Percentiles rank a stretch among this genome's conserved stretches.
phyloP scores from a whole-genome alignment of 129 eudicot species.

The Arctium minus region DNA sequence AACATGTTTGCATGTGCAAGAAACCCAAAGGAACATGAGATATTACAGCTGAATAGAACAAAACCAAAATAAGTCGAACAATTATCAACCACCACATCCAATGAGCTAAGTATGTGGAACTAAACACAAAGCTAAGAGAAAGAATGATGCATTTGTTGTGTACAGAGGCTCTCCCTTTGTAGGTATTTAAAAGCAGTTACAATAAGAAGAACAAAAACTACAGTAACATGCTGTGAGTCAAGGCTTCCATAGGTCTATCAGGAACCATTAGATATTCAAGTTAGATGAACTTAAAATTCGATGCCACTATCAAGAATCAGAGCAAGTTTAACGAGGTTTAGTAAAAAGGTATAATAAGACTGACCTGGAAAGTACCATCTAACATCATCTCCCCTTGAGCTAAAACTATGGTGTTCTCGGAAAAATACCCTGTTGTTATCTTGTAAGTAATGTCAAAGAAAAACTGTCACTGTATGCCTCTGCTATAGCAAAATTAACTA shows the following conservation, averaged over 20 bases:
- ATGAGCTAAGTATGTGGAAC: background rate
- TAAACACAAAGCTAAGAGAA: background rate
- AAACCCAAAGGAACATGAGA: too few species aligned
- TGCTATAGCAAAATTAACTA: background rate
- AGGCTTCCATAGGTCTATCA: background rate
- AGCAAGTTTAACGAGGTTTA: background rate
- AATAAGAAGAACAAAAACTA: background rate
- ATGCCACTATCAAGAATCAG: conserved; percentile 4
- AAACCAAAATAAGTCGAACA: too few species aligned
- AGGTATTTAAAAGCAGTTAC: background rate
- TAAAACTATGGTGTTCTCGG: conserved; percentile 87
- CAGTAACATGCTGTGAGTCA: background rate
- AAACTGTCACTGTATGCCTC: background rate
- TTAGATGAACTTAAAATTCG: background rate
- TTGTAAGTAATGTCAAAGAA: conserved; percentile 71
- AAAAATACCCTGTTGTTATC: conserved; percentile 84
- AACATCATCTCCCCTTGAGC: conserved; percentile 95
- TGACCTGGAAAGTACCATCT: conserved; percentile 84
- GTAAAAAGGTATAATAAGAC: background rate
- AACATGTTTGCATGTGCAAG: too few species aligned
- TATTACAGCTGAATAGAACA: too few species aligned
- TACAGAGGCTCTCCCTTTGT: background rate
- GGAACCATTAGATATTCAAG: background rate
- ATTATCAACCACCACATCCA: too few species aligned
- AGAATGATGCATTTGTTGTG: background rate